A percentile compares a stretch with the other conserved stretches of the same genome.
Evolutionary conservation across 2,329 filamentous ascomycete genomes (phyloP).

Genomic region (Monosporascus sp.): DNA sequence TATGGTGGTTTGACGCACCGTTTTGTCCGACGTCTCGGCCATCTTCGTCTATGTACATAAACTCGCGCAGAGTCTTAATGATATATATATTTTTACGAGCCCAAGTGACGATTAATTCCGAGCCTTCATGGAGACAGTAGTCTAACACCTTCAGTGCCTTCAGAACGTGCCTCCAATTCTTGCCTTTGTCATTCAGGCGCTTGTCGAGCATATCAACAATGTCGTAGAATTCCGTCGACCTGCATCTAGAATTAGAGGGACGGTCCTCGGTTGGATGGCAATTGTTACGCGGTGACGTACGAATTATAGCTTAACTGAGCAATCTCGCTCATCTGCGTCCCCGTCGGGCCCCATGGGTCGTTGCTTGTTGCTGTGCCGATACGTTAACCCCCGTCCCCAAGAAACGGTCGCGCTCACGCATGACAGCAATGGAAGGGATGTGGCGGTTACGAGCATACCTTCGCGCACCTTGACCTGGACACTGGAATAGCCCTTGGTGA

Average conservation of each 20-base stretch:
- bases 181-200: conserved; percentile 96
- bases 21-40: conserved; percentile 94
- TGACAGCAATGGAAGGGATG: neutral
- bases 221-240: conserved; percentile 96
- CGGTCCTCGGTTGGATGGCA: neutral
- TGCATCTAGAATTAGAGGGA: conserved; percentile 32
- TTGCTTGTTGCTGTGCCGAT: conserved; percentile 82
- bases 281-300: conserved; percentile 49
- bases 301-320: conserved; percentile 96
- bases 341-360: conserved; percentile 96
- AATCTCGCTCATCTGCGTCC: conserved; percentile 98
- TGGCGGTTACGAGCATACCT: conserved; percentile 50
- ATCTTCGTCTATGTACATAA: conserved; percentile 94
- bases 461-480: conserved; percentile 98
- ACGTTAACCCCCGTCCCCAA: conserved; percentile 22
- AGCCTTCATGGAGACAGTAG: conserved; percentile 96
- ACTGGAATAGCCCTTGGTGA: conserved; percentile 95
- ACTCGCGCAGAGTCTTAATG: conserved; percentile 96
- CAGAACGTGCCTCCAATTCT: conserved; percentile 97
- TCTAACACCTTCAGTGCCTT: conserved; percentile 97
- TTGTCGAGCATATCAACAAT: conserved; percentile 99
- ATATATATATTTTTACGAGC: conserved; percentile 97
- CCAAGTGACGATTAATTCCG: conserved; percentile 95
- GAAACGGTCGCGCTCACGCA: conserved; percentile 9
- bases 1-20: conserved; percentile 52